Evolutionary conservation across 257 asterid species (phyloP).

Genomic region (Capsicum chinense): DNA sequence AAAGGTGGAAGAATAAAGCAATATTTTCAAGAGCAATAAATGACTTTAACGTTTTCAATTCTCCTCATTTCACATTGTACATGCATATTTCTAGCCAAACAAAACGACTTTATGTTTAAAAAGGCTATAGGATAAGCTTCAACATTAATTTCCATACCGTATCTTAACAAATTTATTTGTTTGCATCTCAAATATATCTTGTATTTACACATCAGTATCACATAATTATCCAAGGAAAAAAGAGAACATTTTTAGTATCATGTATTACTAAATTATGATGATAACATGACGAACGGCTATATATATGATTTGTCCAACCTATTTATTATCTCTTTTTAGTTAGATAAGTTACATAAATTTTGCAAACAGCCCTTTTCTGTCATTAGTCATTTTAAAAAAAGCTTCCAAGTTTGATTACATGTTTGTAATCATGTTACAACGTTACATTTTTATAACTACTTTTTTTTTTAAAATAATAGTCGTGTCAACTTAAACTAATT

Average conservation of each 20-base stretch:
- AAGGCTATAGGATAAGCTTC: constrained; percentile 9
- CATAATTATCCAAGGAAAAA: not conserved
- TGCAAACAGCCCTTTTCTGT: not conserved
- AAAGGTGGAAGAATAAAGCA: not conserved
- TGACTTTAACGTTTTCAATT: constrained; percentile 17
- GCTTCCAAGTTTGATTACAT: not conserved
- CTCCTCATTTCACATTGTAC: constrained; percentile 8
- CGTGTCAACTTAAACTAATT: not conserved
- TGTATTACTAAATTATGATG: not conserved
- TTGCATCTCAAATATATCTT: not conserved
- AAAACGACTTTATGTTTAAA: not conserved
- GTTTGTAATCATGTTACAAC: not conserved
- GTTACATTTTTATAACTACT: not conserved
- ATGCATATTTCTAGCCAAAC: not conserved
- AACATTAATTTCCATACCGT: not conserved
- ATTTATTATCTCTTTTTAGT: not conserved
- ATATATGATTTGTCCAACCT: constrained; percentile 18
- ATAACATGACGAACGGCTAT: not conserved
- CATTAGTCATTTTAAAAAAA: not conserved
- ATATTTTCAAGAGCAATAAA: not conserved
- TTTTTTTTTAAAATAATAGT: not conserved
- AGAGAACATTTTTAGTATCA: not conserved
- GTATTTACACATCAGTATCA: not conserved
- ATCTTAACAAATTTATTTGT: constrained; percentile 25
- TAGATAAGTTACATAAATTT: not conserved